Evolutionary conservation across 495 filamentous ascomycete genomes (phyloP).

Genomic region (Penicillium turbatum): DNA sequence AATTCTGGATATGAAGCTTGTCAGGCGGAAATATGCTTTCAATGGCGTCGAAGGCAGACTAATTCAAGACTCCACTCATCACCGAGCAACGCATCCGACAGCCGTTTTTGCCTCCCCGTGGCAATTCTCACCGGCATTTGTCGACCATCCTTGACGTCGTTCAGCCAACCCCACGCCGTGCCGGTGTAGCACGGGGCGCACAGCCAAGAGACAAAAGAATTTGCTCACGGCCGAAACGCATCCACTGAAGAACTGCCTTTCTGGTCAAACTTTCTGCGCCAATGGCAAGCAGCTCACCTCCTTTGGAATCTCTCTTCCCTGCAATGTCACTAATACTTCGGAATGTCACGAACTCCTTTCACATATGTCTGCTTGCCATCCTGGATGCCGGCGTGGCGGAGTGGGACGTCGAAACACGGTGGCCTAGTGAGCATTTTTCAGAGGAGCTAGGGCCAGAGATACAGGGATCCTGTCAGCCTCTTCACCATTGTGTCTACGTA

Average conservation of each 20-base stretch:
- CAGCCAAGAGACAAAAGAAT: slow-evolving; percentile 13
- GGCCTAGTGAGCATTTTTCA: slow-evolving; percentile 10
- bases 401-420: slow-evolving; percentile 6
- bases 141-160: slow-evolving; percentile 13
- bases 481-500: slow-evolving; percentile 3
- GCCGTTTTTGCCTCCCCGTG: slow-evolving; percentile 6
- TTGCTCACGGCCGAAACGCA: slow-evolving; percentile 17
- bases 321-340: slow-evolving; percentile 17
- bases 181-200: slow-evolving; percentile 14
- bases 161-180: slow-evolving; percentile 17
- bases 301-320: slow-evolving; percentile 4
- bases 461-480: background rate
- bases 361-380: slow-evolving; percentile 22
- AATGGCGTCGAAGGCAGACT: slow-evolving; percentile 17
- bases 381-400: slow-evolving; percentile 13
- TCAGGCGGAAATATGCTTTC: slow-evolving; percentile 17
- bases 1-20: slow-evolving; percentile 3
- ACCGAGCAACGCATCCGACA: slow-evolving; percentile 1
- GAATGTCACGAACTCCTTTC: slow-evolving; percentile 23
- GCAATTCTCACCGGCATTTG: slow-evolving; percentile 9
- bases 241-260: slow-evolving; percentile 18
- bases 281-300: background rate
- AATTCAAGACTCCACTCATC: slow-evolving; percentile 3
- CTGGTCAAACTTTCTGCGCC: slow-evolving; percentile 12
- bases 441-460: background rate